Evolutionary conservation across 148 eudicot species (phyloP).

Genomic region (Diospyros lotus): DNA sequence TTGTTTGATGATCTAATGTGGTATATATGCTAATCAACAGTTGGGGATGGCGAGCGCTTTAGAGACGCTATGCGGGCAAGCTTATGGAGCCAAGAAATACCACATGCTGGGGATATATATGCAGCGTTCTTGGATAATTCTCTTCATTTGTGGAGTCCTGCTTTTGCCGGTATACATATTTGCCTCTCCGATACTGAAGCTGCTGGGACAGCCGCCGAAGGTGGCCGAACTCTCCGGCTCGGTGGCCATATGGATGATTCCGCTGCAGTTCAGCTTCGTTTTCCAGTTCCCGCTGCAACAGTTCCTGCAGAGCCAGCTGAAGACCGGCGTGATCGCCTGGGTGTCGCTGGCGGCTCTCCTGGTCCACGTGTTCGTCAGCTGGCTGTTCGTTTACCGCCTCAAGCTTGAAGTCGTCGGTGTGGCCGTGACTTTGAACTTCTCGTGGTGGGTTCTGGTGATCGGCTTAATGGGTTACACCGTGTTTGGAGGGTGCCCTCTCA

Average conservation of each 20-base stretch:
- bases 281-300: conserved; percentile 50
- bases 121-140: conserved; percentile 54
- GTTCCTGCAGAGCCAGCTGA: conserved; percentile 52
- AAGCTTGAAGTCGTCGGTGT: conserved; percentile 35
- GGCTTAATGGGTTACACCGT: conserved; percentile 34
- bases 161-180: conserved; percentile 35
- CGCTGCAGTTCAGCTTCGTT: conserved; percentile 49
- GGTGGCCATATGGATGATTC: conserved; percentile 37
- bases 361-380: conserved; percentile 33
- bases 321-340: conserved; percentile 37
- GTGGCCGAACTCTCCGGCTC: conserved; percentile 40
- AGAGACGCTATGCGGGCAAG: conserved; percentile 58
- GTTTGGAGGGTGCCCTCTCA: conserved; percentile 40
- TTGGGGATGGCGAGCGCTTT: conserved; percentile 62
- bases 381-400: conserved; percentile 33
- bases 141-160: conserved; percentile 29
- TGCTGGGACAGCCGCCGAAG: conserved; percentile 38
- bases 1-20: neutral
- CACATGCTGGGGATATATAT: conserved; percentile 52
- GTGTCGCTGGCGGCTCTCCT: conserved; percentile 27
- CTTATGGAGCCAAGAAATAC: conserved; percentile 53
- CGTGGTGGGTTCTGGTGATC: conserved; percentile 46
- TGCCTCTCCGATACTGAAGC: conserved; percentile 37
- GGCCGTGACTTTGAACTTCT: conserved; percentile 27
- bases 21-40: conserved; percentile 12